These are phyloP conservation scores for Carex kokanica DNA, from an alignment of 176 grass and related monocot species.

Conservation along the genomic window DNA sequence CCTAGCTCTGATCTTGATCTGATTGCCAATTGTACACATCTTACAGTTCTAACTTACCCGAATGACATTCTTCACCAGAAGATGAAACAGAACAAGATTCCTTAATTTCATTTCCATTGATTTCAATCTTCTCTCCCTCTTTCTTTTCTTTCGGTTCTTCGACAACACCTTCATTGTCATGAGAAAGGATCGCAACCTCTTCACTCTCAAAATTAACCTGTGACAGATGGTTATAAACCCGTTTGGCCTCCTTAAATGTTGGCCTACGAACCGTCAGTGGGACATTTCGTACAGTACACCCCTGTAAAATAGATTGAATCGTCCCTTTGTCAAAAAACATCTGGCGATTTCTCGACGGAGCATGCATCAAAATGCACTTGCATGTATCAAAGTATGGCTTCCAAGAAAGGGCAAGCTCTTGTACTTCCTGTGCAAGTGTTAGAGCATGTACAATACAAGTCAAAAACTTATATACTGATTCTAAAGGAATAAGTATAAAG, in stretches of 20 bases:
- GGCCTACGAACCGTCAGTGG: conserved; percentile 79
- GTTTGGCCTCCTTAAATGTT: conserved; percentile 88
- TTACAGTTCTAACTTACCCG: conserved; percentile 24
- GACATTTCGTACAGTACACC: conserved; percentile 56
- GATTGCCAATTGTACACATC: neutral
- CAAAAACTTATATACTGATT: conserved; percentile 3
- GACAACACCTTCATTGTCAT: conserved; percentile 24
- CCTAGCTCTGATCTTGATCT: neutral
- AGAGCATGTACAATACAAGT: conserved; percentile 1
- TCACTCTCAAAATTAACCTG: conserved; percentile 51
- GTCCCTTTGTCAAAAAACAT: conserved; percentile 77
- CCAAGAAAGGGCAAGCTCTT: conserved; percentile 78
- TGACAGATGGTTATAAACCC: conserved; percentile 69
- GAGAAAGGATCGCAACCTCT: conserved; percentile 34
- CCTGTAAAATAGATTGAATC: conserved; percentile 44
- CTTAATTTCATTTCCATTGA: conserved; percentile 1
- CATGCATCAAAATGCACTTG: conserved; percentile 61
- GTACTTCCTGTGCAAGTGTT: conserved; percentile 60
- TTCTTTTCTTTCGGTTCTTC: conserved; percentile 32
- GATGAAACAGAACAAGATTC: conserved; percentile 43
- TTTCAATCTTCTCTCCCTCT: conserved; percentile 28
- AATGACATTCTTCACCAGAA: conserved; percentile 29
- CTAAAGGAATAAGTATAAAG: conserved; percentile 18
- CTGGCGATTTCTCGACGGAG: conserved; percentile 73
- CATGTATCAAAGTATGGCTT: conserved; percentile 70